These are phyloP conservation scores for Blastobotrys proliferans DNA, from an alignment of 1,139 yeast species.

Conservation along the genomic window DNA sequence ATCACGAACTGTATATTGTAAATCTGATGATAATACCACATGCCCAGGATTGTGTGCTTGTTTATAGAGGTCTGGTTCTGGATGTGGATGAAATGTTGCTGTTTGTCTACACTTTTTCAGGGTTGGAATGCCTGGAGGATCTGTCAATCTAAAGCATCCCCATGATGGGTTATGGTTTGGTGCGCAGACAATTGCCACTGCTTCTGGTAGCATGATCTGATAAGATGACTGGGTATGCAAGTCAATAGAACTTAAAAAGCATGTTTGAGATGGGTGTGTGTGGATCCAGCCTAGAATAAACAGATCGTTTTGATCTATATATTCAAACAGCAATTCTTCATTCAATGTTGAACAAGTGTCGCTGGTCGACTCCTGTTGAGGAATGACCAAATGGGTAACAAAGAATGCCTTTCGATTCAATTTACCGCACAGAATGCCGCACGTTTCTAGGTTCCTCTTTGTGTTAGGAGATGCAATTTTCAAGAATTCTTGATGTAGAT, in stretches of 20 bases:
- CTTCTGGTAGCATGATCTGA: slow-evolving; percentile 64
- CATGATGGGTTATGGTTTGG: slow-evolving; percentile 46
- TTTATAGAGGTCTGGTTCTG: slow-evolving; percentile 45
- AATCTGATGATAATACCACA: slow-evolving; percentile 40
- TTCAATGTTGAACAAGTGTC: slow-evolving; percentile 56
- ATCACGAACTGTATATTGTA: slow-evolving; percentile 45
- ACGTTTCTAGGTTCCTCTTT: slow-evolving; percentile 48
- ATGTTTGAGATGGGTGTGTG: slow-evolving; percentile 63
- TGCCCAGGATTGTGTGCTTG: slow-evolving; percentile 49
- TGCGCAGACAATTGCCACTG: slow-evolving; percentile 59
- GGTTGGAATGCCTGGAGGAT: slow-evolving; percentile 55
- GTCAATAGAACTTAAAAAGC: slow-evolving; percentile 58
- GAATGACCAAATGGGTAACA: slow-evolving; percentile 53
- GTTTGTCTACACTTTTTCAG: slow-evolving; percentile 44
- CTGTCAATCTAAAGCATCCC: slow-evolving; percentile 56
- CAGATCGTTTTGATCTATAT: slow-evolving; percentile 48
- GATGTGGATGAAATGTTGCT: slow-evolving; percentile 55
- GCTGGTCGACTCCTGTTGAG: slow-evolving; percentile 54
- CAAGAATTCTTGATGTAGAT: slow-evolving; percentile 42
- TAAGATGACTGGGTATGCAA: slow-evolving; percentile 60
- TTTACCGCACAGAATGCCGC: slow-evolving; percentile 59
- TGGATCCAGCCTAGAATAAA: slow-evolving; percentile 66
- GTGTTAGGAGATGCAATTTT: slow-evolving; percentile 47
- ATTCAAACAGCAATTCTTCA: slow-evolving; percentile 52
- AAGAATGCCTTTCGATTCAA: slow-evolving; percentile 54